A percentile compares a stretch with the other conserved stretches of the same genome.
These are phyloP conservation scores for Mikania micrantha DNA, from an alignment of 129 eudicot genomes.

Conservation along the genomic window DNA sequence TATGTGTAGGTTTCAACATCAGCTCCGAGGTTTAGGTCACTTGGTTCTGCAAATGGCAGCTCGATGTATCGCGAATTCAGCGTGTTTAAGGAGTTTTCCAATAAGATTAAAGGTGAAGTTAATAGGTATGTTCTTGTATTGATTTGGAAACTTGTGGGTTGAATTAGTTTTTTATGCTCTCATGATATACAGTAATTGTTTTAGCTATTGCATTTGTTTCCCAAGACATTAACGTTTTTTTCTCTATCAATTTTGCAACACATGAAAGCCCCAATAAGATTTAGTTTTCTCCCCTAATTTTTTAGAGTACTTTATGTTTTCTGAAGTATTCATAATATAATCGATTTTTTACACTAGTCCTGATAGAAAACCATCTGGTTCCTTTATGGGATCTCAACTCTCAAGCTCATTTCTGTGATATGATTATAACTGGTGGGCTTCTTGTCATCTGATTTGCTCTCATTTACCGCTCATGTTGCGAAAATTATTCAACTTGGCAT, in stretches of 20 bases:
- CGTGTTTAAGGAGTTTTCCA: slow-evolving; percentile 32
- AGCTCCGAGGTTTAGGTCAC: slow-evolving; percentile 19
- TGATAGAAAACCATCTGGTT: background rate
- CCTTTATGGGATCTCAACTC: background rate
- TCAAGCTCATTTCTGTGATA: background rate
- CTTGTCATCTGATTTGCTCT: background rate
- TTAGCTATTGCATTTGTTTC: background rate
- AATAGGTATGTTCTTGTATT: slow-evolving; percentile 22
- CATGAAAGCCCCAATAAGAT: background rate
- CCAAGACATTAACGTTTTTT: background rate
- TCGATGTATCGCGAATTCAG: slow-evolving; percentile 27
- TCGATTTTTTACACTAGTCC: background rate
- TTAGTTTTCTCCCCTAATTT: no score
- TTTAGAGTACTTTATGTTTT: background rate
- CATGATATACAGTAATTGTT: background rate
- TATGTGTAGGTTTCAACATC: slow-evolving; percentile 23
- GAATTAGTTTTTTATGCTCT: background rate
- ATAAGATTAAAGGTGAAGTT: slow-evolving; percentile 37
- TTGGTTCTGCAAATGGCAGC: slow-evolving; percentile 22
- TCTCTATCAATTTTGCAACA: background rate
- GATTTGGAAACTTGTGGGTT: background rate
- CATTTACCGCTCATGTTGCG: background rate
- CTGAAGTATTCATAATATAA: background rate
- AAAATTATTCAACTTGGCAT: background rate
- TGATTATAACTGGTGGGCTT: background rate